These are phyloP conservation scores for Populus simonii DNA, from an alignment of 345 rosid species.

Conservation along the genomic window DNA sequence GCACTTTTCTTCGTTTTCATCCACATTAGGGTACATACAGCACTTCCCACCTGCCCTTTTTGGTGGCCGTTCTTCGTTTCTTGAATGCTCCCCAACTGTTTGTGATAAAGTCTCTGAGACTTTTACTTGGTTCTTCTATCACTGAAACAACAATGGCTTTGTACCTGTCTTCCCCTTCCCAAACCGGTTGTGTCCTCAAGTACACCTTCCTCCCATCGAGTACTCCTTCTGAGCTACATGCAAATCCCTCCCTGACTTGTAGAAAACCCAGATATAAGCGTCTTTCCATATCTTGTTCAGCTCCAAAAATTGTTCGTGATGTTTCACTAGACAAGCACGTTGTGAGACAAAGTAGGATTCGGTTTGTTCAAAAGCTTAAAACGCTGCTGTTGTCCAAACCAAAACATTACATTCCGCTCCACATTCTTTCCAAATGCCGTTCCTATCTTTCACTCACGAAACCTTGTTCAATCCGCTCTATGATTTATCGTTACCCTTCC, in stretches of 20 bases:
- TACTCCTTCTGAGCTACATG: conserved; percentile 2
- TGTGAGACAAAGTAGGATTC: conserved; percentile 59
- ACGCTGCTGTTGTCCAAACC: conserved; percentile 81
- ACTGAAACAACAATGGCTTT: background rate
- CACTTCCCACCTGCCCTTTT: no score
- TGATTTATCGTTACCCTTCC: conserved; percentile 78
- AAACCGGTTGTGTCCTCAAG: conserved; percentile 23
- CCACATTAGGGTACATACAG: background rate
- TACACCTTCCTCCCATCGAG: conserved; percentile 37
- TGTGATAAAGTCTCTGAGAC: background rate
- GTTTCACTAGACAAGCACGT: conserved; percentile 69
- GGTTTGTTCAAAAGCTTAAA: conserved; percentile 77
- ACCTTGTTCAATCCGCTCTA: conserved; percentile 50
- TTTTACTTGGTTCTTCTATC: background rate
- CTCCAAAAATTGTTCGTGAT: conserved; percentile 61
- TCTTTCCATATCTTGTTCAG: conserved; percentile 39
- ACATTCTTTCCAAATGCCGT: conserved; percentile 68
- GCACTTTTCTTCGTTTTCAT: background rate
- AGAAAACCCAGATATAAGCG: conserved; percentile 24
- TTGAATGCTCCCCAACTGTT: conserved; percentile 1
- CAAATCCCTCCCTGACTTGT: conserved; percentile 4
- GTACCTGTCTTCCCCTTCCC: conserved; percentile 29
- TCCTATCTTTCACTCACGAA: conserved; percentile 61
- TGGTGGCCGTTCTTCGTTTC: background rate
- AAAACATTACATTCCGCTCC: conserved; percentile 64